A percentile compares a stretch with the other conserved stretches of the same genome.
phyloP scores from a whole-genome alignment of 805 yeast genomes.

The Pichia nanzhaoensis region DNA sequence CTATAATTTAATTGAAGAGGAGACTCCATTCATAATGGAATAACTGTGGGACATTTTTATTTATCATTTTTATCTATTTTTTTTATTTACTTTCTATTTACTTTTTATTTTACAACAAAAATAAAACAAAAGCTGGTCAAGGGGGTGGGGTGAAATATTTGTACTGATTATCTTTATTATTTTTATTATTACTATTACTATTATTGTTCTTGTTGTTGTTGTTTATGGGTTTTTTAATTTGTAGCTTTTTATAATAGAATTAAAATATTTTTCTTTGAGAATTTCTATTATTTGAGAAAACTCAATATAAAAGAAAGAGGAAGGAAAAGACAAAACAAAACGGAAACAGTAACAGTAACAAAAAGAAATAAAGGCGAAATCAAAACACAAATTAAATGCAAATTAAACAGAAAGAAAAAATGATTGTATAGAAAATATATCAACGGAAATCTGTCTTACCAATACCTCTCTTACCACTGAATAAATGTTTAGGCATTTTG shows the following conservation, averaged over 20 bases:
- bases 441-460: constrained; percentile 86
- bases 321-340: no score
- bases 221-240: no score
- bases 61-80: background rate
- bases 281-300: no score
- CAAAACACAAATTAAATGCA: background rate
- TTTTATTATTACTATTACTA: no score
- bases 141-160: no score
- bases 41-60: background rate
- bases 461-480: constrained; percentile 93
- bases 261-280: no score
- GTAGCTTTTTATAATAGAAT: no score
- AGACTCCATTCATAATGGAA: constrained; percentile 33
- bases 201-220: no score
- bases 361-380: no score
- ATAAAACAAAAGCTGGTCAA: background rate
- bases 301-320: no score
- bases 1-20: constrained; percentile 23
- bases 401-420: background rate
- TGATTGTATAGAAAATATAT: background rate
- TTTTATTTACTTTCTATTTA: background rate
- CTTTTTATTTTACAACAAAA: background rate
- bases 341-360: no score
- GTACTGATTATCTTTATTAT: no score
- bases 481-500: constrained; percentile 86